Base-by-base conservation (phyloP, 2,329 filamentous ascomycete genomes). In the Talaromyces sp. region DNA sequence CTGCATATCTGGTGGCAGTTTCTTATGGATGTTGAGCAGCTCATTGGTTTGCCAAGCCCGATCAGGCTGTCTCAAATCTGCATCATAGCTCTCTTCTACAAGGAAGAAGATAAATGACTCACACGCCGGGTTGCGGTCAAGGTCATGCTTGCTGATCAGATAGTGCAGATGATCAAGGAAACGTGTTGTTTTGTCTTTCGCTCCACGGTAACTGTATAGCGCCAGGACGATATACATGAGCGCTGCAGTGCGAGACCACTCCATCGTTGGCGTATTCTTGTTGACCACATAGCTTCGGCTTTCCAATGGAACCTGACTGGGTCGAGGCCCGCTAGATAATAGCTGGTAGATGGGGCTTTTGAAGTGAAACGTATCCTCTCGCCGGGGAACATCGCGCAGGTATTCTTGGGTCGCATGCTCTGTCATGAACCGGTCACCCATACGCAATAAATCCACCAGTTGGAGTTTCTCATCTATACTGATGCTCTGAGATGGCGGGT, bases 71-170 rank as follows among this genome's bases (percentile, higher is more conserved):
- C 67, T 72, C 58, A 78, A 58, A 60, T 76, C 74, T 6, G 66
- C 41, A n/a, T 73, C 69, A 56, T 66, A 74, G 1, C 62, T 62
- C 62, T 77, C 75, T 53, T 76, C 72, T 14, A 78, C 60, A 5
- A 78, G 64, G n/a, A 76, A 62, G 72, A 73, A 78, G 17, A 76
- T 56, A 14, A 78, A 70, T 2, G 73, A 75, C 65, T 78, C 75
- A 55, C 73, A 73, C 3, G 73, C 73, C 3, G 69, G 73, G 56
- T 71, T 65, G 17, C 69, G 69, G 55, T 73, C 71, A 7, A 77
- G 69, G 21, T 68, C 63, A 55, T 74, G 72, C 14, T 71, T 63
- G 51, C 62, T 64, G 17, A 72, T 69, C 6, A 70, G 63, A 8
- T 59, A 21, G 24, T 61, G 43, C 1, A 75, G 49, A 56, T 73